Conservation (phyloP, 495 filamentous ascomycete species). For the Penicillium nucicola region DNA sequence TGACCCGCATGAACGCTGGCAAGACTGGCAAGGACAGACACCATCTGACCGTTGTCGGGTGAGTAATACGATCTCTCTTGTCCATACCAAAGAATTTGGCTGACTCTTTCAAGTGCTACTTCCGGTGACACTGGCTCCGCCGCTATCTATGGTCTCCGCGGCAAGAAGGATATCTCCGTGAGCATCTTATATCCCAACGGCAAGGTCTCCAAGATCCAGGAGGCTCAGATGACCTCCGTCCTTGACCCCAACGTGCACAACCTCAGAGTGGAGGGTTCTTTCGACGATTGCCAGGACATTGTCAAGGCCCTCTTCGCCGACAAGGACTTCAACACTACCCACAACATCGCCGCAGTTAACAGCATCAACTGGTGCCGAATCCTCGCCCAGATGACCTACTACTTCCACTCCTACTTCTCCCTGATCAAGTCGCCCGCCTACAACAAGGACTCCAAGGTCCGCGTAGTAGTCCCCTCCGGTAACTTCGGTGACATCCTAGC, state of each 20-base stretch:
- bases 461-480: constrained; percentile 83
- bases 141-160: constrained; percentile 94
- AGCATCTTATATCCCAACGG: constrained; percentile 88
- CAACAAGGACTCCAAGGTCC: constrained; percentile 57
- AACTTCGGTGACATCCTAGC: constrained; percentile 98
- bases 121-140: constrained; percentile 93
- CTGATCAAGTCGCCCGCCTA: constrained; percentile 52
- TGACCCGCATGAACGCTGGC: constrained; percentile 74
- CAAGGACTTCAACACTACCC: constrained; percentile 72
- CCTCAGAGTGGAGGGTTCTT: constrained; percentile 78
- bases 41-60: constrained; percentile 78
- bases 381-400: constrained; percentile 86
- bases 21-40: constrained; percentile 71
- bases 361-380: constrained; percentile 85
- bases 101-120: constrained; percentile 89
- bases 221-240: constrained; percentile 93
- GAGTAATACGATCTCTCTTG: not conserved
- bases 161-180: constrained; percentile 92
- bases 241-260: constrained; percentile 85
- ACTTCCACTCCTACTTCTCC: constrained; percentile 84
- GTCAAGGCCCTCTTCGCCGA: constrained; percentile 83
- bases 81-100: not conserved
- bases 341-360: constrained; percentile 22
- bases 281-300: constrained; percentile 96
- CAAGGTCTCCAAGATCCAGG: constrained; percentile 79